Percentiles rank a stretch among this genome's conserved stretches.
Conservation (phyloP, 306 rosid genomes). For the Acmispon strigosus region DNA sequence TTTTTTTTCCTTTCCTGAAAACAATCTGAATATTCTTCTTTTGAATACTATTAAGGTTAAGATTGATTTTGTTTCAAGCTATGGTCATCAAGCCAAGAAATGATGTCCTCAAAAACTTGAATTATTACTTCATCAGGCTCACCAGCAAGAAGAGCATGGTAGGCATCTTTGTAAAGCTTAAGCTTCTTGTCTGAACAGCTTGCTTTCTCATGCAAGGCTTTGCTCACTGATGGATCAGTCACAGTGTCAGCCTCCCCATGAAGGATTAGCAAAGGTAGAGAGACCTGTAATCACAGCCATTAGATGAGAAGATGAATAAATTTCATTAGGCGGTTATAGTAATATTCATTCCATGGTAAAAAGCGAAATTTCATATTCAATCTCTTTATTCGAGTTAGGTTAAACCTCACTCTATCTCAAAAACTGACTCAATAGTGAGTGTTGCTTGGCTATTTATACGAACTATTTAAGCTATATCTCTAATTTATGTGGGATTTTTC, state of each 20-base stretch:
- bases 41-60: background rate
- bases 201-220: conserved; percentile 69
- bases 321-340: background rate
- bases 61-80: conserved; percentile 15
- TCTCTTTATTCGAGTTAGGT: too few species aligned
- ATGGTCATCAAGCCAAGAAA: conserved; percentile 73
- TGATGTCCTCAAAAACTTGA: conserved; percentile 52
- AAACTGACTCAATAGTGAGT: too few species aligned
- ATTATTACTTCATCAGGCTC: conserved; percentile 74
- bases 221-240: conserved; percentile 92
- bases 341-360: background rate
- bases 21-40: background rate
- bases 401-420: too few species aligned
- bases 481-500: too few species aligned
- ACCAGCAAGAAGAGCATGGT: conserved; percentile 86
- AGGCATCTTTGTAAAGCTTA: conserved; percentile 66
- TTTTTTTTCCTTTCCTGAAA: background rate
- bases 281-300: conserved; percentile 44
- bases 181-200: conserved; percentile 70
- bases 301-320: background rate
- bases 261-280: conserved; percentile 74
- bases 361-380: background rate
- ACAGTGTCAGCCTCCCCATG: conserved; percentile 87
- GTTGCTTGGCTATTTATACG: too few species aligned
- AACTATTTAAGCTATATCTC: too few species aligned